phyloP scores from a whole-genome alignment of 495 filamentous ascomycete species.

The Podospora pseudopauciseta region DNA sequence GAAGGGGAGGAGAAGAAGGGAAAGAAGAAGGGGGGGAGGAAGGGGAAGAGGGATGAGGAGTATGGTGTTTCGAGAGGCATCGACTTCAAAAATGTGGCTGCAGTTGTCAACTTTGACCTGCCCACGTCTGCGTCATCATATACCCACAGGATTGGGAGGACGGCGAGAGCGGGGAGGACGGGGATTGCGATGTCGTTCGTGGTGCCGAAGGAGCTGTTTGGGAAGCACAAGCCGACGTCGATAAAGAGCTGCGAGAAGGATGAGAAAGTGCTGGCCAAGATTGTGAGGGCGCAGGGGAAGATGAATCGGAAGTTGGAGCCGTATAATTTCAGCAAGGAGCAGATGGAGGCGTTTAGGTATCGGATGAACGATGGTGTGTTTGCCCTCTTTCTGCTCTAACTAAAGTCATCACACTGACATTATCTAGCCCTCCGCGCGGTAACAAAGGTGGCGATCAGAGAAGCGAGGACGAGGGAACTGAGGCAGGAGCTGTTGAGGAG shows the following conservation, averaged over 20 bases:
- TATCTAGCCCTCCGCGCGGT: constrained; percentile 58
- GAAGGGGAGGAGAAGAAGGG: constrained; percentile 19
- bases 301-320: constrained; percentile 74
- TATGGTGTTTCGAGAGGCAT: constrained; percentile 91
- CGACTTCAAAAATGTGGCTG: constrained; percentile 93
- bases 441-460: constrained; percentile 77
- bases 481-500: constrained; percentile 84
- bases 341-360: constrained; percentile 90
- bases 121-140: constrained; percentile 87
- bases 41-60: constrained; percentile 60
- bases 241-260: constrained; percentile 70
- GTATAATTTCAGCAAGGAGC: constrained; percentile 91
- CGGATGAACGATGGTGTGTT: constrained; percentile 72
- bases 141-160: constrained; percentile 89
- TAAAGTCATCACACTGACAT: background rate
- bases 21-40: constrained; percentile 35
- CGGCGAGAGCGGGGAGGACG: constrained; percentile 80
- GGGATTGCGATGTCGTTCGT: constrained; percentile 96
- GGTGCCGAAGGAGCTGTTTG: constrained; percentile 71
- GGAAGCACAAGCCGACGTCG: constrained; percentile 85
- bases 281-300: constrained; percentile 66
- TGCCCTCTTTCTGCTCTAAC: too few relatives aligned
- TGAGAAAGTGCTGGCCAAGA: constrained; percentile 73
- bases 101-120: constrained; percentile 95
- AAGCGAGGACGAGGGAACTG: constrained; percentile 84